Evolutionary conservation across 2,329 filamentous ascomycete species (phyloP), one percentile per base, ranked within the genome.

Genomic region (Paecilomyces sp.): DNA sequence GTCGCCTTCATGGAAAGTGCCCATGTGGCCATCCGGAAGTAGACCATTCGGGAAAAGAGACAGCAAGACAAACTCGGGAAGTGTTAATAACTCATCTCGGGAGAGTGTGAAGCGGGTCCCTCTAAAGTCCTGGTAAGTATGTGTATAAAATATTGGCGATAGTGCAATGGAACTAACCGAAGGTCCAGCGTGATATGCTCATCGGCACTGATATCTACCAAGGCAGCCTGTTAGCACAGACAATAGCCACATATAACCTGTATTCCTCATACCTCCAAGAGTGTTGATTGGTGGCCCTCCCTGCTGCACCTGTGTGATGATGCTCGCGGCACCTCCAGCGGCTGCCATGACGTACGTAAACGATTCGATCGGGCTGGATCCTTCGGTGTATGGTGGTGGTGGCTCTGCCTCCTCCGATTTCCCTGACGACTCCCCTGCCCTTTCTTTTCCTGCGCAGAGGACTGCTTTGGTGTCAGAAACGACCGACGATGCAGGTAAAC

Each of bases 11-110:
- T 92, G 86, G 74, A 93, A 96, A 57, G 90, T 89, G 71, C 91
- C 94, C 86, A 96, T 90, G 71, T 97, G 93, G 15, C 93, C 92
- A 75, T 99, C 94, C 4, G 94, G 94, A 63, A 99, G 92, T 25
- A 99, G 83, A n/a, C 94, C 94, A 73, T 99, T 99, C 47, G 94
- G 94, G 69, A 99, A 99, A 50, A 99, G 83, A n/a, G 94, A 99
- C 50, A 99, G 81, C 53, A 99, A 84, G 54, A 99, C 94, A 70
- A 99, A 99, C 79, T 99, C 94, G 57, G 94, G 94, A 55, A 99
- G 83, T 9, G 94, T 99, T 64, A 99, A 81, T 57, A 99, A 84
- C 76, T 99, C 94, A 71, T 99, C 94, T 72, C 94, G 84, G 13
- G 93, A 97, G 56, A 99, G 85, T 18, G 92, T 92, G 75, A 99